A percentile compares a stretch with the other conserved stretches of the same genome.
phyloP scores from a whole-genome alignment of 805 yeast species.

The Schizosaccharomyces osmophilus region DNA sequence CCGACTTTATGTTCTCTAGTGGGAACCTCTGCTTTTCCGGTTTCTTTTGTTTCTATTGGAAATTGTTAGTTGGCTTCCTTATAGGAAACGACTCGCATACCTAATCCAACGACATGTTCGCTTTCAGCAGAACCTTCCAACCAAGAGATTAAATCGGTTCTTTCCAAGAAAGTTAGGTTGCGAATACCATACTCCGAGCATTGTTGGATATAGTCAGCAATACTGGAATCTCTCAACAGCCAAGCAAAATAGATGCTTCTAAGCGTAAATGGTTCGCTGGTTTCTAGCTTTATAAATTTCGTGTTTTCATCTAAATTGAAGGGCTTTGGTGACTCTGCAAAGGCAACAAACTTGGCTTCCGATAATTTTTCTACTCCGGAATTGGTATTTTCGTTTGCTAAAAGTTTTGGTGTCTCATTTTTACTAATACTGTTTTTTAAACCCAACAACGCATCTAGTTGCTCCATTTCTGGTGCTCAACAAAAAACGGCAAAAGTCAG shows the following conservation, averaged over 20 bases:
- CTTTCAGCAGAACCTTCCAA: conserved; percentile 37
- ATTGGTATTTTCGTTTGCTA: not conserved
- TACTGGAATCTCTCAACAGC: conserved; percentile 44
- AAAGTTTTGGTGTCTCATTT: not conserved
- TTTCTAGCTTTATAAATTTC: not conserved
- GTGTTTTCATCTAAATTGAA: not conserved
- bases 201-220: conserved; percentile 57
- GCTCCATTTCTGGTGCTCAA: too few species aligned
- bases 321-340: not conserved
- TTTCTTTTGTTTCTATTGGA: not conserved
- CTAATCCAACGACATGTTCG: conserved; percentile 9
- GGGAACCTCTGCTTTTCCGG: not conserved
- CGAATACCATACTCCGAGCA: conserved; percentile 40
- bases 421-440: not conserved
- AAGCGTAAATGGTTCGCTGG: not conserved
- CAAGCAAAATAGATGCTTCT: conserved; percentile 45
- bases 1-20: not conserved
- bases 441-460: not conserved
- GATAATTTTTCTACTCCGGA: not conserved
- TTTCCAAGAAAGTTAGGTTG: conserved; percentile 59
- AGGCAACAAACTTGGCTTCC: not conserved
- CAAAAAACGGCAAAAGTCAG: too few species aligned
- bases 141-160: conserved; percentile 67
- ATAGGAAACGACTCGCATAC: not conserved
- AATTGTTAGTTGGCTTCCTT: not conserved